Conservation (phyloP, 257 asterid genomes). For the Nicotiana benthamiana region DNA sequence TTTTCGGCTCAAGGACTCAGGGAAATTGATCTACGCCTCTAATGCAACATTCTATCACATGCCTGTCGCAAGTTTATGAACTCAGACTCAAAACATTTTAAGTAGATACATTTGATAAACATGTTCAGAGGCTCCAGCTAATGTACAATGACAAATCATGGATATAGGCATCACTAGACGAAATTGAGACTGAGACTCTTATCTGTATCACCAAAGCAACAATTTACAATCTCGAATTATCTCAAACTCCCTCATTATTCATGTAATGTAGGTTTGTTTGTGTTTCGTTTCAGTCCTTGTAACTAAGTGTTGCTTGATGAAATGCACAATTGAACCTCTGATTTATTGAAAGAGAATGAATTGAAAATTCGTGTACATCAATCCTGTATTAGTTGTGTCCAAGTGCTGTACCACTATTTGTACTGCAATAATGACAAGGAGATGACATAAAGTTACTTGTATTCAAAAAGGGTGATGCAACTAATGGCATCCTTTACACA, state of each 20-base stretch:
- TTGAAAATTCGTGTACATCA: not conserved
- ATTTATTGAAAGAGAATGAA: not conserved
- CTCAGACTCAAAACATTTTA: not conserved
- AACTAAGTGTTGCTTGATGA: too few species aligned
- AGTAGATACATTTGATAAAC: not conserved
- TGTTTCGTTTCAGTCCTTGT: too few species aligned
- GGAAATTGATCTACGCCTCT: slow-evolving; percentile 44
- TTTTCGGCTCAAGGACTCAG: slow-evolving; percentile 29
- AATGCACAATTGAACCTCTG: not conserved
- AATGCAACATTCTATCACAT: slow-evolving; percentile 62
- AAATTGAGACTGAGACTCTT: not conserved
- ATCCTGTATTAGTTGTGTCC: not conserved
- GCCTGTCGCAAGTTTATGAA: slow-evolving; percentile 62
- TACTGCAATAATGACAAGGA: not conserved
- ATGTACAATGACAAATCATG: not conserved
- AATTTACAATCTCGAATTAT: not conserved
- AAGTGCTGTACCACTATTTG: not conserved
- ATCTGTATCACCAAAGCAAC: not conserved
- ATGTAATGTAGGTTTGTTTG: not conserved
- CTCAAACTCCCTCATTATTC: not conserved
- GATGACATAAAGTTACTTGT: not conserved
- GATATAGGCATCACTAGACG: not conserved
- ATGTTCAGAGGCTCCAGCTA: not conserved
- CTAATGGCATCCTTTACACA: not conserved
- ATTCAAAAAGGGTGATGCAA: not conserved